Evolutionary conservation across 306 rosid genomes (phyloP).

Genomic region (Lathyrus oleraceus): DNA sequence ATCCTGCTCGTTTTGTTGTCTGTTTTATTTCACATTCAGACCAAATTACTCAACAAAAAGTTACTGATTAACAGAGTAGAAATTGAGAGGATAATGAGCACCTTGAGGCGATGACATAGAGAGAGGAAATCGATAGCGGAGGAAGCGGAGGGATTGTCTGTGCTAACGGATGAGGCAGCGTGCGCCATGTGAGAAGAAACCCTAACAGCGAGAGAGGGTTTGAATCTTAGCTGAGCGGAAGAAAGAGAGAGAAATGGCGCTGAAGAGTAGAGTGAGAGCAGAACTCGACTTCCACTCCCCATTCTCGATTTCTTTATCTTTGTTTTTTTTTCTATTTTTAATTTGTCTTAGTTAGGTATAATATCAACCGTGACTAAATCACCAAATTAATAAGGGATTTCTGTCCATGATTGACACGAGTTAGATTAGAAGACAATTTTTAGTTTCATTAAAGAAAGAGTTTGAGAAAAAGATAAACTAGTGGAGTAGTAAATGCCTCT

Average conservation of each 20-base stretch:
- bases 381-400: no score
- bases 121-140: slow-evolving; percentile 88
- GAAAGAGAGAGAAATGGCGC: not conserved
- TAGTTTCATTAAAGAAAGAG: no score
- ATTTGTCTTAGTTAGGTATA: no score
- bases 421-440: no score
- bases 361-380: no score
- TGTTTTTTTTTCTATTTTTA: not conserved
- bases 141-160: slow-evolving; percentile 26
- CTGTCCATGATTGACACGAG: no score
- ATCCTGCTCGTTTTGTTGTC: slow-evolving; percentile 91
- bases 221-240: not conserved
- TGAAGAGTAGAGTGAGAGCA: not conserved
- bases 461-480: no score
- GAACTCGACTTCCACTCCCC: not conserved
- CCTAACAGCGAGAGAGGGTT: not conserved
- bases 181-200: slow-evolving; percentile 6
- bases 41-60: slow-evolving; percentile 1
- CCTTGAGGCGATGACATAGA: slow-evolving; percentile 81
- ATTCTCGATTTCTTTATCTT: not conserved
- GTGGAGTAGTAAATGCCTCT: no score
- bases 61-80: not conserved
- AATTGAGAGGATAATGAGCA: not conserved
- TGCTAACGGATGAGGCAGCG: not conserved
- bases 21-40: slow-evolving; percentile 29